Percentiles rank a stretch among this genome's conserved stretches.
phyloP scores from a whole-genome alignment of 1,284 basidiomycete species.

The Marasmius sp. region DNA sequence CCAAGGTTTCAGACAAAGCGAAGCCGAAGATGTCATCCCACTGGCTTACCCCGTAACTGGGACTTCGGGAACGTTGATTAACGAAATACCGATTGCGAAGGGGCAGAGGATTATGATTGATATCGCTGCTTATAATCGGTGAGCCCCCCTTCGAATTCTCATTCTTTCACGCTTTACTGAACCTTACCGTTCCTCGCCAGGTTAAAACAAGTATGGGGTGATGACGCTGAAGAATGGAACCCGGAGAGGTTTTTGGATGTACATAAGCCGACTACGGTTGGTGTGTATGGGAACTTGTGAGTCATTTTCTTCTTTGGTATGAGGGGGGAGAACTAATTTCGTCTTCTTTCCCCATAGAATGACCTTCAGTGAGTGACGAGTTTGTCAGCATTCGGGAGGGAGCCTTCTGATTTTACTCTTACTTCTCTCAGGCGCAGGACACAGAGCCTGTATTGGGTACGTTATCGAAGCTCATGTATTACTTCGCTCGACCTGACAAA shows the following conservation, averaged over 20 bases:
- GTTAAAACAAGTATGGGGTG: constrained; percentile 20
- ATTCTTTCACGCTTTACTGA: no score
- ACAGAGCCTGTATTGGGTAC: constrained; percentile 23
- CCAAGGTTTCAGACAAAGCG: not conserved
- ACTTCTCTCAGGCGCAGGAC: constrained; percentile 16
- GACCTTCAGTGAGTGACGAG: not conserved
- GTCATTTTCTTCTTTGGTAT: constrained; percentile 15
- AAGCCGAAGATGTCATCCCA: not conserved
- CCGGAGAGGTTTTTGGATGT: constrained; percentile 20
- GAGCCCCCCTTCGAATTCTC: not conserved
- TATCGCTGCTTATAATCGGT: constrained; percentile 25
- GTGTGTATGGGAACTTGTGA: constrained; percentile 23
- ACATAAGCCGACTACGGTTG: constrained; percentile 14
- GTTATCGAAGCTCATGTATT: not conserved
- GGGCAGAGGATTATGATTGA: constrained; percentile 20
- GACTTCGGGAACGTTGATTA: not conserved
- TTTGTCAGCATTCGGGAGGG: not conserved
- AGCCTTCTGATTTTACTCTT: not conserved
- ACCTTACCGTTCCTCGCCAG: not conserved
- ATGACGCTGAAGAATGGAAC: constrained; percentile 25
- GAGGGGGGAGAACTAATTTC: constrained; percentile 8
- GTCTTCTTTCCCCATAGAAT: not conserved
- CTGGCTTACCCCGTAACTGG: not conserved
- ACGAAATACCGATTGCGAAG: not conserved
- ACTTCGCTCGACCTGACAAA: not conserved